Evolutionary conservation across 2,329 filamentous ascomycete genomes (phyloP).

Genomic region (Cercospora zeae-maydis): DNA sequence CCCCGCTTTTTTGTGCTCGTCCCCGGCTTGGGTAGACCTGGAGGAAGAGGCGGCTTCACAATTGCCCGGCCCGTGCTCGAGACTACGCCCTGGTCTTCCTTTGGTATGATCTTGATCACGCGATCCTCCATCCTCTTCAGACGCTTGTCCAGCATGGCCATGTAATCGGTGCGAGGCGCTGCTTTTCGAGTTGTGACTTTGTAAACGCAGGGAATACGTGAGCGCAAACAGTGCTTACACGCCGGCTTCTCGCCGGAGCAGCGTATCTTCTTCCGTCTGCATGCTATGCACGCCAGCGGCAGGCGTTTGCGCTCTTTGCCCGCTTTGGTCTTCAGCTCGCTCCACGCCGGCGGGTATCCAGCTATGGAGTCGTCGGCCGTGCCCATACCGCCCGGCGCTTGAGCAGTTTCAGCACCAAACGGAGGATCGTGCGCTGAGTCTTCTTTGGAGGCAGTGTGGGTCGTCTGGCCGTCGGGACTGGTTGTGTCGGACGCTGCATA

Average conservation of each 20-base stretch:
- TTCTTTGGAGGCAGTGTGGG: not conserved
- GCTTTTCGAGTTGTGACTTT: constrained; percentile 94
- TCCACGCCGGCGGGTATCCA: constrained; percentile 43
- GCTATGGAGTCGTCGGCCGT: constrained; percentile 15
- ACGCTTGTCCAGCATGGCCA: constrained; percentile 97
- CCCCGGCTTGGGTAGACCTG: constrained; percentile 53
- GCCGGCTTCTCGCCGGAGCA: constrained; percentile 97
- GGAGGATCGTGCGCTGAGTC: constrained; percentile 5
- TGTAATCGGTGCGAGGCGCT: constrained; percentile 92
- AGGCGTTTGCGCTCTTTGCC: constrained; percentile 93
- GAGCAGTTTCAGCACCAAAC: constrained; percentile 14
- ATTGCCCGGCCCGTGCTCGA: constrained; percentile 70
- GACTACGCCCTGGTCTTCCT: constrained; percentile 69
- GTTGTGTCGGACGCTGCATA: constrained; percentile 31
- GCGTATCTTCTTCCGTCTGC: constrained; percentile 92
- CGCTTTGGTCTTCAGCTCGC: constrained; percentile 59
- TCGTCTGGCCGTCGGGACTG: constrained; percentile 26
- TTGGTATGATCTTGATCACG: constrained; percentile 92
- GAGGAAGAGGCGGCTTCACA: constrained; percentile 73
- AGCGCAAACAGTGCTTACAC: constrained; percentile 92
- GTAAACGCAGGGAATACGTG: constrained; percentile 93
- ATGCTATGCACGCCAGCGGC: constrained; percentile 91
- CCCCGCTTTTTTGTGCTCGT: constrained; percentile 67
- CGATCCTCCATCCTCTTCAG: constrained; percentile 96
- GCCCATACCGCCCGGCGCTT: constrained; percentile 11